Base-by-base conservation (phyloP, 805 yeast genomes). In the Cyberlindnera amylophila region DNA sequence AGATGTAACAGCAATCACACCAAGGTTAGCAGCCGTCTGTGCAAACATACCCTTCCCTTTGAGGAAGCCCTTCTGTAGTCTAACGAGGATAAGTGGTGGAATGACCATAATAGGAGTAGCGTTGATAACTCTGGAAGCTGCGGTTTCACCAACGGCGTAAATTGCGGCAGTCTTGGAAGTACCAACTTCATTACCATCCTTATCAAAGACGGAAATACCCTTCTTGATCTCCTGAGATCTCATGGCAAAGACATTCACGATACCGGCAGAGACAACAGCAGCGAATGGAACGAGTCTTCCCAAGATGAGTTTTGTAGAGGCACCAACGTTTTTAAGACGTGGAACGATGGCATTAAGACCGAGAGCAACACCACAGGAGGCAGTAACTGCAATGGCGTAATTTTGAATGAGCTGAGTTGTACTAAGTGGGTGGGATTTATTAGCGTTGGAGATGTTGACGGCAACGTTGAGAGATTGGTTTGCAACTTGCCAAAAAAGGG, bases 51-150 rank as follows among this genome's bases (percentile, higher is more conserved):
- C 75, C 59, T 79, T 85, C 27, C 86, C 84, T 57, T 76, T 80
- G 49, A 90, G 70, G 14, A 82, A 58, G 1, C 82, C 72, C 51
- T 74, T 76, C 66, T 93, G 97, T 50, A 93, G 69, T 61, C 72
- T 77, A 35, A 89, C 88, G 33, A 93, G 72, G 21, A 87, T 58
- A 55, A 93, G 72, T 3, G 99, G 97, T 1, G 99, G 99, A 6
- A 93, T 63, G 16, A 86, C 99, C 99, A 93, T 93, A 55, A 93
- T 77, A 15, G 99, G 99, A 0, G 99, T 86, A 14, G 98, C 97
- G 57, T 89, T 93, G 53, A 91, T 85, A 34, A 93, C 96, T 60
- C 99, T 73, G 34, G 96, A 86, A 26, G 90, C 80, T 3, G 97
- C 98, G 10, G 99, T 93, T 65, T 93, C 98, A 18, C 95, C 96